phyloP scores from a whole-genome alignment of 305 asterid species.

The Withania somnifera region DNA sequence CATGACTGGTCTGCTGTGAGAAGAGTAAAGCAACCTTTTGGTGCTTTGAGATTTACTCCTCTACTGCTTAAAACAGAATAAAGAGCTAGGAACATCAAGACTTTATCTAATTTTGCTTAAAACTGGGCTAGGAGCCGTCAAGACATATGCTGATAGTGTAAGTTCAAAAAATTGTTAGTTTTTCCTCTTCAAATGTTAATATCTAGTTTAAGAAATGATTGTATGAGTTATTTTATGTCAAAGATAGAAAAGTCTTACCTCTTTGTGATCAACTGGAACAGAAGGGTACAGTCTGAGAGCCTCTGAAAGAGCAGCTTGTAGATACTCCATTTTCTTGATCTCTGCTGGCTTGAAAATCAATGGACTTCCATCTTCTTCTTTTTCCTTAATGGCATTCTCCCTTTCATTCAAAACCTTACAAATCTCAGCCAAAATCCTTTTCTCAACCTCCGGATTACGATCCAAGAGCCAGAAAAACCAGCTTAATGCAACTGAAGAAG shows the following conservation, averaged over 20 bases:
- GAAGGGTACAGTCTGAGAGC: conserved; percentile 89
- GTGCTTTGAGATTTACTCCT: no score
- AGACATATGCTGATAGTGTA: background rate
- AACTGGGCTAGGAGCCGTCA: no score
- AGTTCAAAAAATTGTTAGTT: background rate
- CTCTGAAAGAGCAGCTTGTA: conserved; percentile 89
- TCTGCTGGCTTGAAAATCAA: conserved; percentile 64
- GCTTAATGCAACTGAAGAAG: conserved; percentile 87
- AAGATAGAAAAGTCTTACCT: conserved; percentile 29
- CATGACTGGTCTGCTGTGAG: no score
- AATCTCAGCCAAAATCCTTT: conserved; percentile 55
- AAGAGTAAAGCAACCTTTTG: no score
- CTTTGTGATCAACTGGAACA: conserved; percentile 91
- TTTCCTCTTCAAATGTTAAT: background rate
- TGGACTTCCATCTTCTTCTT: background rate
- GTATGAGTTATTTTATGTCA: background rate
- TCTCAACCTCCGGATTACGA: conserved; percentile 54
- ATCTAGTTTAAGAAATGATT: background rate
- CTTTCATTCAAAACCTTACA: conserved; percentile 41
- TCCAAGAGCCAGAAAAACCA: conserved; percentile 90
- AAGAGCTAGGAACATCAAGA: background rate
- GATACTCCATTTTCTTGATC: conserved; percentile 86
- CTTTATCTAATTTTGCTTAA: background rate
- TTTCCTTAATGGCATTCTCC: background rate
- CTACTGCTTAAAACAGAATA: background rate